Percentiles rank a stretch among this genome's conserved stretches.
Conservation (phyloP, 768 basidiomycete genomes). For the Bullera alba region DNA sequence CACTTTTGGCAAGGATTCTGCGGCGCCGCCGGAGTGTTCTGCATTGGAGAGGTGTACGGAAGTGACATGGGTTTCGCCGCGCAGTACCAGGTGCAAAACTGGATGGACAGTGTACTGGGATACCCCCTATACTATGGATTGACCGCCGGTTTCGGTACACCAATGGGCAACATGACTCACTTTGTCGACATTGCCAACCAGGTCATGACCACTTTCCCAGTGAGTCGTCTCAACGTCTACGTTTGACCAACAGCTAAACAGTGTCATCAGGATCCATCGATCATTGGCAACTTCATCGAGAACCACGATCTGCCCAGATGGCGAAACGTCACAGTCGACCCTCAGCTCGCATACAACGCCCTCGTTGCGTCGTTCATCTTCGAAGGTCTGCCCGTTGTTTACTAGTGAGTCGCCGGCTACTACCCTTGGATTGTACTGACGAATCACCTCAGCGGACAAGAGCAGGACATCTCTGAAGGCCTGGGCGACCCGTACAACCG, state of each 20-base stretch:
- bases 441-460: slow-evolving; percentile 29
- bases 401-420: slow-evolving; percentile 12
- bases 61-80: slow-evolving; percentile 48
- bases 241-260: background rate
- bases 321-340: slow-evolving; percentile 35
- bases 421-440: background rate
- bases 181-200: slow-evolving; percentile 30
- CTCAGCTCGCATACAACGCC: slow-evolving; percentile 41
- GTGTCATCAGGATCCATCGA: slow-evolving; percentile 15
- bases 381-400: slow-evolving; percentile 41
- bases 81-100: slow-evolving; percentile 33
- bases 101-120: slow-evolving; percentile 38
- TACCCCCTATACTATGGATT: slow-evolving; percentile 40
- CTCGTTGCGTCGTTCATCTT: slow-evolving; percentile 41
- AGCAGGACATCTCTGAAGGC: slow-evolving; percentile 37
- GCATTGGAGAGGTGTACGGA: slow-evolving; percentile 77
- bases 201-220: slow-evolving; percentile 31
- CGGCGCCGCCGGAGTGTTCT: slow-evolving; percentile 69
- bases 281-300: slow-evolving; percentile 41
- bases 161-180: slow-evolving; percentile 35
- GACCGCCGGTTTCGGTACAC: slow-evolving; percentile 27
- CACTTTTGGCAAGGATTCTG: slow-evolving; percentile 74
- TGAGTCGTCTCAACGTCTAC: slow-evolving; percentile 3
- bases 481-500: slow-evolving; percentile 38
- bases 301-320: slow-evolving; percentile 44